These are phyloP conservation scores for Fagopyrum esculentum DNA, from an alignment of 148 eudicot species.

Conservation along the genomic window DNA sequence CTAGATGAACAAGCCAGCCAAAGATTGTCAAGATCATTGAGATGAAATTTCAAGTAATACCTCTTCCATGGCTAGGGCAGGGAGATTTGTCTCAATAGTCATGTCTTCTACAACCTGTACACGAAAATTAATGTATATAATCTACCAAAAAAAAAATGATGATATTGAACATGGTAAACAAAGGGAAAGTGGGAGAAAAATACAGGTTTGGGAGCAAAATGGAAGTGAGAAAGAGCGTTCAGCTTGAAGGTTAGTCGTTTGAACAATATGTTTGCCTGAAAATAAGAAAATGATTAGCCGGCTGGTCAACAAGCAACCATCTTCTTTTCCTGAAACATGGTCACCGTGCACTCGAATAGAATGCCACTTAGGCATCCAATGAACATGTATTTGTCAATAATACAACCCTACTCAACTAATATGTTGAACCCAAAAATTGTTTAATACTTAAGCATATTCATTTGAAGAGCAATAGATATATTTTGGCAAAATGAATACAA, in stretches of 20 bases:
- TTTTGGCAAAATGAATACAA: not conserved
- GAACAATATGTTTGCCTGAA: constrained; percentile 68
- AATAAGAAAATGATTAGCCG: constrained; percentile 10
- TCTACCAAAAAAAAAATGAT: not conserved
- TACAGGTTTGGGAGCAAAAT: constrained; percentile 98
- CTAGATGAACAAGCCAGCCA: not conserved
- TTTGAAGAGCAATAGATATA: not conserved
- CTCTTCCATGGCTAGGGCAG: constrained; percentile 99
- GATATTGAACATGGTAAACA: not conserved
- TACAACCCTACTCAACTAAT: not conserved
- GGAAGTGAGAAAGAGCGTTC: constrained; percentile 98
- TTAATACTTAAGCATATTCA: not conserved
- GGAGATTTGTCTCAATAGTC: constrained; percentile 80
- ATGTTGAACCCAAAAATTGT: not conserved
- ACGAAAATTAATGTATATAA: not conserved
- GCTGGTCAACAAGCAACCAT: not conserved
- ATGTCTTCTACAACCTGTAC: constrained; percentile 87
- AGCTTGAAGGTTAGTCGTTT: constrained; percentile 74
- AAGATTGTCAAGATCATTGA: not conserved
- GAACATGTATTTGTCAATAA: not conserved
- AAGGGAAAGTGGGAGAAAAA: constrained; percentile 7
- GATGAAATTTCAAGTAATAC: constrained; percentile 23
- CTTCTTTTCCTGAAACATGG: too few species aligned
- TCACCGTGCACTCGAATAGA: not conserved
- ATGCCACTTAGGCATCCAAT: not conserved